A percentile compares a stretch with the other conserved stretches of the same genome.
Conservation (phyloP, 805 yeast genomes). For the Saccharomycopsis sp. region DNA sequence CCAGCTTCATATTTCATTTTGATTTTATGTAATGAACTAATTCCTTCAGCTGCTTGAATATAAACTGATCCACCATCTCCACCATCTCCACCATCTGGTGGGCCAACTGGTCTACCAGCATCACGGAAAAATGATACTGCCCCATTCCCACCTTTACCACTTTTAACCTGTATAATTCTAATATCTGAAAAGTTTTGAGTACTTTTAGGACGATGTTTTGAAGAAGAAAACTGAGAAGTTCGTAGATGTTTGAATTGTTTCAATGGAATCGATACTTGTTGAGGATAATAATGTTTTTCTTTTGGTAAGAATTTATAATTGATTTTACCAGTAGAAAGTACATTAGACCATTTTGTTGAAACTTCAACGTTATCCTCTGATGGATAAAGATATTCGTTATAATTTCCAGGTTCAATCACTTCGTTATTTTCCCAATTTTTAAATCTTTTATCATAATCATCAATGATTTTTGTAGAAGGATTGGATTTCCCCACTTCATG, state of each 20-base stretch:
- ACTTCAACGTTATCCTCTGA: constrained; percentile 1
- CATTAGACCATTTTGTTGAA: constrained; percentile 1
- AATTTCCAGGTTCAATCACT: too few relatives aligned
- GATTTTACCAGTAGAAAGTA: constrained; percentile 15
- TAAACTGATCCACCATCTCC: constrained; percentile 87
- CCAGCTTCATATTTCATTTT: constrained; percentile 60
- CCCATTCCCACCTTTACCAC: constrained; percentile 91
- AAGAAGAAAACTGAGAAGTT: too few relatives aligned
- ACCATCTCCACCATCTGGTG: constrained; percentile 99
- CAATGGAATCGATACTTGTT: too few relatives aligned
- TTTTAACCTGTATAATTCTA: constrained; percentile 49
- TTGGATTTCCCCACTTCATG: constrained; percentile 19
- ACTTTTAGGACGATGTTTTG: too few relatives aligned
- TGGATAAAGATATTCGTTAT: too few relatives aligned
- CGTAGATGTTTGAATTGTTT: too few relatives aligned
- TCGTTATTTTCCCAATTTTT: too few relatives aligned
- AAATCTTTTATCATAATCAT: not conserved
- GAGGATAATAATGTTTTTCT: too few relatives aligned
- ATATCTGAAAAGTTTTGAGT: constrained; percentile 67
- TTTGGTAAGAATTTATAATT: constrained; percentile 3
- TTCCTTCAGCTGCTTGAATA: constrained; percentile 66
- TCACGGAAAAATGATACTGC: constrained; percentile 78
- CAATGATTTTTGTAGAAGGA: not conserved
- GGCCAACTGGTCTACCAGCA: constrained; percentile 76
- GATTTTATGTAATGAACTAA: constrained; percentile 62